Conservation (phyloP, 306 rosid species). For the Aeschynomene evenia region DNA sequence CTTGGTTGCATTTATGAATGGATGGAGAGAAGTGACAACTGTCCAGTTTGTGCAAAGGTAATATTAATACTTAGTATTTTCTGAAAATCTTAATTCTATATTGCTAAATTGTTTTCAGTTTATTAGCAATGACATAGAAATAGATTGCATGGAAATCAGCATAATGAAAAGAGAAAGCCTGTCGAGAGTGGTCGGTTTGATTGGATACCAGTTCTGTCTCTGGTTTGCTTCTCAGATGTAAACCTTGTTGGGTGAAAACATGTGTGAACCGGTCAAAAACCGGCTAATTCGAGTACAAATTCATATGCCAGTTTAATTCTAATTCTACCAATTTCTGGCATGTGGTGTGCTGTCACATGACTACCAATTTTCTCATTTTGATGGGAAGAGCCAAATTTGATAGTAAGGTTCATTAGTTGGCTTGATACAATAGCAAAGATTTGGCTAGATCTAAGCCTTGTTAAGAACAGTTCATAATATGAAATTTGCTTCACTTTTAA, state of each 20-base stretch:
- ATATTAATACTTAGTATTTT: not conserved
- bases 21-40: slow-evolving; percentile 99
- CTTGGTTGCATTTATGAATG: slow-evolving; percentile 99
- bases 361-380: not conserved
- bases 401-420: not conserved
- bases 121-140: slow-evolving; percentile 1
- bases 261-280: not conserved
- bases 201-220: not conserved
- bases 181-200: not conserved
- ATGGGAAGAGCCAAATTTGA: not conserved
- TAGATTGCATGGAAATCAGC: not conserved
- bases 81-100: not conserved
- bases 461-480: not conserved
- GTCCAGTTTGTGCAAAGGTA: slow-evolving; percentile 99
- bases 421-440: not conserved
- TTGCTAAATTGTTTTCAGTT: not conserved
- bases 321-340: not conserved
- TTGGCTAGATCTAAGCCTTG: not conserved
- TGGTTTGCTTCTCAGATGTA: slow-evolving; percentile 2
- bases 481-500: not conserved
- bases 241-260: not conserved
- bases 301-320: not conserved
- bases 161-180: not conserved
- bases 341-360: not conserved
- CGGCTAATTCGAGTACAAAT: slow-evolving; percentile 6